Evolutionary conservation across 768 basidiomycete genomes (phyloP), one percentile per base, ranked within the genome.

Genomic region (Suillus decipiens): DNA sequence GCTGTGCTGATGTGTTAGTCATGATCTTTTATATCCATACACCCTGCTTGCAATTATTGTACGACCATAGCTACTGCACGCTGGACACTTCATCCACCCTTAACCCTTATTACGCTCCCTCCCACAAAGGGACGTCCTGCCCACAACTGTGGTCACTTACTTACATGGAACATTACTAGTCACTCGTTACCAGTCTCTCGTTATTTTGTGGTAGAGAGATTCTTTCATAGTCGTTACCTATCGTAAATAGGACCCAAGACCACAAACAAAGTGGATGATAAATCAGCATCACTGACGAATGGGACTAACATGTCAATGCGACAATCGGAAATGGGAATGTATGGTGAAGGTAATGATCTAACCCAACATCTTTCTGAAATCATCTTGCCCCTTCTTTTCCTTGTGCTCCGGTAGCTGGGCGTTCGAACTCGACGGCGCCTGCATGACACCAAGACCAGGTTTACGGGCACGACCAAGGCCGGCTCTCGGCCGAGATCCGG

Each of bases 311-410:
- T 24, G 10, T 51, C 17, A 33, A 33, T n/a, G 0, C 19, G 1
- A 11, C 5, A 3, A 53, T 53, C 9, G 15, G 22, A 37, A 9
- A 17, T 7, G 17, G 14, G 54, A 5, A 56, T 24, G 37, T 17
- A 56, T 17, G 55, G 4, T 2, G 8, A 24, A 17, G 37, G 10
- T 15, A 4, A 19, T 11, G 7, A 28, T 28, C 39, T 57, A 59
- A 10, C 60, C 70, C 7, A 96, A 73, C 89, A 96, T 89, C 70
- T 88, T 92, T 62, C 95, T 80, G 74, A 96, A 96, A 68, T 92
- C 92, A 67, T 94, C 89, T 72, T 95, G 94, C 2, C 86, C 85
- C 72, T 84, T 88, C 71, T 84, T 88, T 34, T 77, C 80, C 60
- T 75, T 73, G 45, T 70, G 69, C 59, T 66, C 64, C 67, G 43